Percentiles rank a stretch among this genome's conserved stretches.
These are phyloP conservation scores for Trichosporon inkin DNA, from an alignment of 1,284 basidiomycete genomes.

Conservation along the genomic window DNA sequence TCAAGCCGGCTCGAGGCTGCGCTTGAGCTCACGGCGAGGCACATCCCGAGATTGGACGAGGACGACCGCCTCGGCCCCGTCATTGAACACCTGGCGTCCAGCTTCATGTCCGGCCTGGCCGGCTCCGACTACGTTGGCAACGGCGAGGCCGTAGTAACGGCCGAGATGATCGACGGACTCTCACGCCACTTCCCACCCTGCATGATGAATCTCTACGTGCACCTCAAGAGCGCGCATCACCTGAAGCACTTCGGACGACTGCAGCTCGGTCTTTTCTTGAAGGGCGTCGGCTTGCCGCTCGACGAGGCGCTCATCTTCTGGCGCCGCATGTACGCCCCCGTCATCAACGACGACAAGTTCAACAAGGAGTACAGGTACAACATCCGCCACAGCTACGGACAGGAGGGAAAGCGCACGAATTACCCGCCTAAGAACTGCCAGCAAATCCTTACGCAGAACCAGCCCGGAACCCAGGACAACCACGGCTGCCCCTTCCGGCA, in stretches of 20 bases:
- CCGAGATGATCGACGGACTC: slow-evolving; percentile 89
- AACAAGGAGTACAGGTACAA: slow-evolving; percentile 98
- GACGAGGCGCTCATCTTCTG: slow-evolving; percentile 95
- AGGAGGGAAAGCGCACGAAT: slow-evolving; percentile 90
- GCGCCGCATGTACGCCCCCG: slow-evolving; percentile 72
- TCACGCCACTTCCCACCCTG: slow-evolving; percentile 90
- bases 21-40: slow-evolving; percentile 82
- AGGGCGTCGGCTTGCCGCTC: slow-evolving; percentile 88
- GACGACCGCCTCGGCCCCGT: slow-evolving; percentile 89
- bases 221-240: slow-evolving; percentile 72
- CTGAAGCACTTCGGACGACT: slow-evolving; percentile 89
- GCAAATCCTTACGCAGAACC: slow-evolving; percentile 75
- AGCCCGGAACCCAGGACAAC: slow-evolving; percentile 67
- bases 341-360: slow-evolving; percentile 88
- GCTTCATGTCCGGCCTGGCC: slow-evolving; percentile 83
- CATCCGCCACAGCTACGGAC: slow-evolving; percentile 89
- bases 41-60: slow-evolving; percentile 89
- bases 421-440: slow-evolving; percentile 94
- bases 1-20: slow-evolving; percentile 68
- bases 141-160: slow-evolving; percentile 62
- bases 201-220: slow-evolving; percentile 87
- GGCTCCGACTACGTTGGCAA: slow-evolving; percentile 47
- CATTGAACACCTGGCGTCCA: slow-evolving; percentile 86
- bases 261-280: slow-evolving; percentile 92
- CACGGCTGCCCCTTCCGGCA: slow-evolving; percentile 96